Percentiles rank a stretch among this genome's conserved stretches.
phyloP scores from a whole-genome alignment of 805 yeast genomes.

The Kuraishia borneana region DNA sequence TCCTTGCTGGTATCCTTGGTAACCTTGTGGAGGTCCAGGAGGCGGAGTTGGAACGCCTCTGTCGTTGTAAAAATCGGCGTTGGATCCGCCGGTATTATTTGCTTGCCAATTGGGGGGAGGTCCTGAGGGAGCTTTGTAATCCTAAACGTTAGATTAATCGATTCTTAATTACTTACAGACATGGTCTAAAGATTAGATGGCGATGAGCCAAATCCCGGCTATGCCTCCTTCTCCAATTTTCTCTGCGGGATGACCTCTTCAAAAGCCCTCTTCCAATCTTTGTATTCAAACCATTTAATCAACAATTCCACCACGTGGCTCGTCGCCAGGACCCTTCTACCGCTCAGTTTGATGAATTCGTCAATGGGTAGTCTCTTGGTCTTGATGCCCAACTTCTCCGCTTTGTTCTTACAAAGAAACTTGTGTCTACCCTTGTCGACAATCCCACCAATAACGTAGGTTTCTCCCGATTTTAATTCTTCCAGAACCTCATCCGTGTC shows the following conservation, averaged over 20 bases:
- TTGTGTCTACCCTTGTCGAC: slow-evolving; percentile 92
- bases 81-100: not conserved
- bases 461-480: slow-evolving; percentile 52
- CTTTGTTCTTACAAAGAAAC: slow-evolving; percentile 70
- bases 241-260: slow-evolving; percentile 81
- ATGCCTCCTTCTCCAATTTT: slow-evolving; percentile 30
- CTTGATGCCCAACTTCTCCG: slow-evolving; percentile 54
- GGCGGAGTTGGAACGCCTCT: not conserved
- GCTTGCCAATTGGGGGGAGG: slow-evolving; percentile 1
- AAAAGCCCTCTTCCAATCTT: slow-evolving; percentile 81
- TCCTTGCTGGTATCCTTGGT: slow-evolving; percentile 19
- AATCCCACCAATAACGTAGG: slow-evolving; percentile 89
- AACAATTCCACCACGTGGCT: slow-evolving; percentile 89
- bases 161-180: too few relatives aligned
- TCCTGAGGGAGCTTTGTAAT: slow-evolving; percentile 1
- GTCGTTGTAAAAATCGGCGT: slow-evolving; percentile 1
- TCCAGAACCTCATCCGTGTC: slow-evolving; percentile 69
- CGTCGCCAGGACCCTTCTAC: slow-evolving; percentile 84
- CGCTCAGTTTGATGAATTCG: slow-evolving; percentile 69
- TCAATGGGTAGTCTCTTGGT: slow-evolving; percentile 83
- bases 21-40: slow-evolving; percentile 3
- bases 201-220: not conserved
- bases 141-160: too few relatives aligned
- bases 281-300: slow-evolving; percentile 66
- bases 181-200: too few relatives aligned